Conservation (phyloP, 345 rosid species). For the Eucalyptus erythrocorys region DNA sequence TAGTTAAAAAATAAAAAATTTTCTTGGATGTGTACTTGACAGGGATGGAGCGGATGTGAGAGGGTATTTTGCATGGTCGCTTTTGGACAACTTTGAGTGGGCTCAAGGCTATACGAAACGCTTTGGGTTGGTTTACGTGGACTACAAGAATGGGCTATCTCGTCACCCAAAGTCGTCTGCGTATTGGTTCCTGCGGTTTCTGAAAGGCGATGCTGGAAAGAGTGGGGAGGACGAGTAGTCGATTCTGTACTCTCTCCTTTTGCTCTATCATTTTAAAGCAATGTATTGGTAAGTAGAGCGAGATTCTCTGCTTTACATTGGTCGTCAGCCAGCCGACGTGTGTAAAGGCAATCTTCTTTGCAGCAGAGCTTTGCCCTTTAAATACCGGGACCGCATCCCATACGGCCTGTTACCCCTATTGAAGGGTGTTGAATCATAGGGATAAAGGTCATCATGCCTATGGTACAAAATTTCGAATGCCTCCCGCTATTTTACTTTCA, state of each 20-base stretch:
- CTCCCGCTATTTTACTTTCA: neutral
- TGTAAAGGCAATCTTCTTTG: neutral
- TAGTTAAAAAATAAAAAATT: neutral
- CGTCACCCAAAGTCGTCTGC: slow-evolving; percentile 91
- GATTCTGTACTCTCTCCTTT: neutral
- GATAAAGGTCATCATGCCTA: neutral
- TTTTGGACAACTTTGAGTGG: slow-evolving; percentile 95
- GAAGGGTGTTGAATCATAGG: neutral
- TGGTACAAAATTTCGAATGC: neutral
- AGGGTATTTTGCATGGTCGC: slow-evolving; percentile 93
- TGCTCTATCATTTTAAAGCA: neutral
- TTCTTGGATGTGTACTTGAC: neutral
- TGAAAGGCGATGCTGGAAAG: slow-evolving; percentile 39
- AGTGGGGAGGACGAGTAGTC: slow-evolving; percentile 29
- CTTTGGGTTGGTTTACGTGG: slow-evolving; percentile 75
- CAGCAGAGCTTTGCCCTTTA: neutral
- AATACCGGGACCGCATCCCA: neutral
- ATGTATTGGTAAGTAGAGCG: neutral
- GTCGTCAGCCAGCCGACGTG: neutral
- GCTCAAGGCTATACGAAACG: slow-evolving; percentile 89
- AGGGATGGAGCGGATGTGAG: slow-evolving; percentile 83
- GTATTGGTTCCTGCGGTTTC: slow-evolving; percentile 68
- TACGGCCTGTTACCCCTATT: neutral
- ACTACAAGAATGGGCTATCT: slow-evolving; percentile 67
- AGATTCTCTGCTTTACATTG: neutral